Conservation (phyloP, 192 early-diverging fungal genomes). For the Backusella macrospora region DNA sequence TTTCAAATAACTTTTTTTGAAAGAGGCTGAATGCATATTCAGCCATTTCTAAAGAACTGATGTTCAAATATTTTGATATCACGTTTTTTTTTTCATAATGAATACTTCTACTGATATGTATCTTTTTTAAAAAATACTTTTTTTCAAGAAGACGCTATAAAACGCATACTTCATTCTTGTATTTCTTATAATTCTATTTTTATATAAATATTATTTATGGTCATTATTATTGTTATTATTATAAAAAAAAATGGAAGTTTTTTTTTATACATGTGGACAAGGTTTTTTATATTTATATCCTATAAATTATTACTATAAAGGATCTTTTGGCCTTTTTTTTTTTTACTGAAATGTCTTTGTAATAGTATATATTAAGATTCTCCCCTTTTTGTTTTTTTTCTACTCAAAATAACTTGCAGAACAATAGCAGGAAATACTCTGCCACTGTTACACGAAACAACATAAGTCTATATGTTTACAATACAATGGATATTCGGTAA, state of each 20-base stretch:
- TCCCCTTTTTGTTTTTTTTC: slow-evolving; percentile 2
- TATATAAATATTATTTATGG: no score
- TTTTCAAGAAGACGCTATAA: no score
- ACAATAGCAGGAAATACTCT: background rate
- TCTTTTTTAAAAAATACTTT: background rate
- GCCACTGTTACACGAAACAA: background rate
- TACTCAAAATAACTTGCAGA: slow-evolving; percentile 6
- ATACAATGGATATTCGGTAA: slow-evolving; percentile 1
- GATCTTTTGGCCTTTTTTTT: background rate
- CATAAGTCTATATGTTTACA: background rate
- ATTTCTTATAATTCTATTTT: no score
- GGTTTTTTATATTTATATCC: background rate
- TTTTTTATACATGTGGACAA: no score
- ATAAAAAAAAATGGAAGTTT: no score
- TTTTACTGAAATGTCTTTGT: no score
- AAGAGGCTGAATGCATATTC: slow-evolving; percentile 9
- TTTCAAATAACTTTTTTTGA: slow-evolving; percentile 5
- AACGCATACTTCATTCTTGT: no score
- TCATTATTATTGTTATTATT: no score
- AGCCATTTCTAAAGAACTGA: slow-evolving; percentile 4
- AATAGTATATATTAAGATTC: no score
- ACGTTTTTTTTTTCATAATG: background rate
- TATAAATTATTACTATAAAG: background rate
- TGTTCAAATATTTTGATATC: background rate
- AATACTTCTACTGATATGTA: background rate